phyloP scores from a whole-genome alignment of 2,329 filamentous ascomycete genomes.

The Claviceps digitariae region DNA sequence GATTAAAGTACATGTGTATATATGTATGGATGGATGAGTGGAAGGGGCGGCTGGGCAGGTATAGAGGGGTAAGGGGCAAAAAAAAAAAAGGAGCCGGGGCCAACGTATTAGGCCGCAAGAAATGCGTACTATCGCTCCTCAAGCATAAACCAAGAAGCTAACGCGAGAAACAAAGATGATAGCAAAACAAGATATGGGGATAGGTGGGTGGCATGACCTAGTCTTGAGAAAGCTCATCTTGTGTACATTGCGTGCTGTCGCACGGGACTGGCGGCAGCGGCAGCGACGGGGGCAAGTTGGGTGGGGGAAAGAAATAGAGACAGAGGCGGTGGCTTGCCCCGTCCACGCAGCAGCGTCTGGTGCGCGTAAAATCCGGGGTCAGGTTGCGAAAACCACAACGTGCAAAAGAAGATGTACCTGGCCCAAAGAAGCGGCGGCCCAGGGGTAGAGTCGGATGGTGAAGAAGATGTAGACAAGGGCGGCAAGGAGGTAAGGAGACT shows the following conservation, averaged over 20 bases:
- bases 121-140: not conserved
- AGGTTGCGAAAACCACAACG: not conserved
- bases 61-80: not conserved
- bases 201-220: slow-evolving; percentile 16
- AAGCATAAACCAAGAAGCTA: not conserved
- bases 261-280: slow-evolving; percentile 12
- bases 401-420: not conserved
- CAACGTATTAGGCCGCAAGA: not conserved
- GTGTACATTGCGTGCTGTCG: slow-evolving; percentile 22
- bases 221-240: slow-evolving; percentile 32
- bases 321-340: not conserved
- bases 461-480: not conserved
- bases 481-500: not conserved
- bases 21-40: not conserved
- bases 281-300: slow-evolving; percentile 1
- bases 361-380: not conserved
- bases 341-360: not conserved
- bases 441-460: not conserved
- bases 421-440: not conserved
- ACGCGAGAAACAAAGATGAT: not conserved
- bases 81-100: not conserved
- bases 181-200: not conserved
- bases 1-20: not conserved
- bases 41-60: not conserved
- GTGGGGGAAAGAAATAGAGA: not conserved